These are phyloP conservation scores for Passalora sequoiae DNA, from an alignment of 2,329 filamentous ascomycete genomes.

Conservation along the genomic window DNA sequence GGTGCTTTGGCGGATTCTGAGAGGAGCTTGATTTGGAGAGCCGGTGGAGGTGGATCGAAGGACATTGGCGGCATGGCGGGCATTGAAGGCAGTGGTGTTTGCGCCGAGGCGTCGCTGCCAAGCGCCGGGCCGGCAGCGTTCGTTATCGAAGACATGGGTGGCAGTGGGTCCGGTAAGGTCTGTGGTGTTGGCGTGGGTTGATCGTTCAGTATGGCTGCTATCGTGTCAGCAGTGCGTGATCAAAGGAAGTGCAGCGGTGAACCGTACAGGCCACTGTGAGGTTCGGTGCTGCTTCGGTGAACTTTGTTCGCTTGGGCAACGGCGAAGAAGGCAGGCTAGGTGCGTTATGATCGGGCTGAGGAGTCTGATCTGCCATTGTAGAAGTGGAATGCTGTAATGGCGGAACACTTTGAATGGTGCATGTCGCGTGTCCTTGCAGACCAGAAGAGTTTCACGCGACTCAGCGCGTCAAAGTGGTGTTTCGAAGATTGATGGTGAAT, in stretches of 20 bases:
- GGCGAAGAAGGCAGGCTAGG: constrained; percentile 66
- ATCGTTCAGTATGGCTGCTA: constrained; percentile 36
- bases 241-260: background rate
- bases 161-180: constrained; percentile 23
- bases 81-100: constrained; percentile 8
- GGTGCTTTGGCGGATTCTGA: constrained; percentile 72
- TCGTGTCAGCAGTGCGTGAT: constrained; percentile 3
- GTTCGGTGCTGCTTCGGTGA: constrained; percentile 41
- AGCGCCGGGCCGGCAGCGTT: constrained; percentile 2
- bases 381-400: no score
- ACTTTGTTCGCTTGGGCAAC: constrained; percentile 74
- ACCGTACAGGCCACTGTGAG: constrained; percentile 34
- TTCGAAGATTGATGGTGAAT: no score
- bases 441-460: background rate
- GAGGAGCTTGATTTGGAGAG: constrained; percentile 83
- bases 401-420: background rate
- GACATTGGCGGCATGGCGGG: constrained; percentile 30
- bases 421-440: no score
- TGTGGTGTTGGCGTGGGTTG: constrained; percentile 32
- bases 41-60: constrained; percentile 44
- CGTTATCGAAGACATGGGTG: constrained; percentile 20
- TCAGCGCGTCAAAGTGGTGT: background rate
- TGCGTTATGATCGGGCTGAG: constrained; percentile 38
- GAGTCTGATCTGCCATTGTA: constrained; percentile 32
- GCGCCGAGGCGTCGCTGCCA: background rate